Evolutionary conservation across 139 green algal species (phyloP).

Genomic region (Chlorella ohadii): DNA sequence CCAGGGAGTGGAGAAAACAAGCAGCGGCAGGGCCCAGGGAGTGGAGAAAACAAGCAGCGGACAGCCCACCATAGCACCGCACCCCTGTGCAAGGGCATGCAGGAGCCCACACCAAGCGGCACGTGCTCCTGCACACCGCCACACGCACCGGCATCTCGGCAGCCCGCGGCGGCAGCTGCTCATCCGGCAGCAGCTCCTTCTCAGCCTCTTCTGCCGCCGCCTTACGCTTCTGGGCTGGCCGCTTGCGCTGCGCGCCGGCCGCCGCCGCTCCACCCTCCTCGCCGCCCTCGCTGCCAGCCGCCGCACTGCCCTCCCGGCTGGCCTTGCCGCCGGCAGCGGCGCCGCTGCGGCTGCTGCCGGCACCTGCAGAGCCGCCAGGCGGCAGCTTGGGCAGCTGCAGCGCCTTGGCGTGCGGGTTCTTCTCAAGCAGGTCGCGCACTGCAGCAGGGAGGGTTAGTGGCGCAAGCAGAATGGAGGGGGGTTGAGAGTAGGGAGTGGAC

Average conservation of each 20-base stretch:
- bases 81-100: too few relatives aligned
- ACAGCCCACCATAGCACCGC: too few relatives aligned
- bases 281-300: too few relatives aligned
- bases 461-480: too few relatives aligned
- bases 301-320: not conserved
- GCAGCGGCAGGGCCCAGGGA: too few relatives aligned
- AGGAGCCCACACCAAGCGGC: too few relatives aligned
- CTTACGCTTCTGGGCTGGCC: not conserved
- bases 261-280: too few relatives aligned
- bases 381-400: not conserved
- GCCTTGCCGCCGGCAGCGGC: not conserved
- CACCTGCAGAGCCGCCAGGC: not conserved
- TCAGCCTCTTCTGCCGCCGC: not conserved
- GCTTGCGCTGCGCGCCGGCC: not conserved
- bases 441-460: not conserved
- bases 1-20: not conserved
- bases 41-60: too few relatives aligned
- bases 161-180: slow-evolving; percentile 2
- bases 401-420: slow-evolving; percentile 57
- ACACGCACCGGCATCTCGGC: not conserved
- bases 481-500: too few relatives aligned
- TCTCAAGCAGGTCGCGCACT: slow-evolving; percentile 56
- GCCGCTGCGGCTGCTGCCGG: not conserved
- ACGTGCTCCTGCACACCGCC: too few relatives aligned
- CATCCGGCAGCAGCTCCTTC: slow-evolving; percentile 11